Evolutionary conservation across 257 asterid genomes (phyloP).

Genomic region (Craterostigma plantagineum): DNA sequence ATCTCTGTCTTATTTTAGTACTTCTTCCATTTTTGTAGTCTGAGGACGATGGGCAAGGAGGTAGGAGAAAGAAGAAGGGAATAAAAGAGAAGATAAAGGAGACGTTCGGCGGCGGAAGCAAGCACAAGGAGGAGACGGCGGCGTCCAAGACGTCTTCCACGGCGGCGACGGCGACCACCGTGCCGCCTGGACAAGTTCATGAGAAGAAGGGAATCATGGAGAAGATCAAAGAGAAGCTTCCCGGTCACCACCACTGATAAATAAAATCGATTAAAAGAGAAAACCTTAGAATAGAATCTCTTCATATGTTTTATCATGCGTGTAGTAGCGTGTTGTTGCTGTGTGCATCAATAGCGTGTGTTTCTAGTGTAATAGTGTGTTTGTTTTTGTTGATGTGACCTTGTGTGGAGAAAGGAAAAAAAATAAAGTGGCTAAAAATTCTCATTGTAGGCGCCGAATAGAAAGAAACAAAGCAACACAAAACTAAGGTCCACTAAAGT

Average conservation of each 20-base stretch:
- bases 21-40: background rate
- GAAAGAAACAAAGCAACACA: no score
- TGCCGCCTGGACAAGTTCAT: slow-evolving; percentile 16
- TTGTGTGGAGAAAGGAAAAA: no score
- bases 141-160: slow-evolving; percentile 12
- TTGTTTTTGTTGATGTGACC: no score
- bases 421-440: no score
- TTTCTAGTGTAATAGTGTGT: no score
- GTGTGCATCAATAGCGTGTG: no score
- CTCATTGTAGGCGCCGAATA: no score
- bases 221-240: slow-evolving; percentile 65
- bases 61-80: slow-evolving; percentile 7
- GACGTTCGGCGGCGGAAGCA: background rate
- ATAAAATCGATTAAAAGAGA: background rate
- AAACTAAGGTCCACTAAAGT: no score
- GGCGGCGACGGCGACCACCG: slow-evolving; percentile 10
- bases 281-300: no score
- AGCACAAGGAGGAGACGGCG: background rate
- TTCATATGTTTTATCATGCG: no score
- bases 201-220: slow-evolving; percentile 70
- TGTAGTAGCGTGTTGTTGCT: no score
- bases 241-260: slow-evolving; percentile 34
- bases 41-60: slow-evolving; percentile 6
- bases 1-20: no score
- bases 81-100: slow-evolving; percentile 3